Evolutionary conservation across 495 filamentous ascomycete genomes (phyloP), one percentile per base, ranked within the genome.

Genomic region (Aspergillus panamensis): DNA sequence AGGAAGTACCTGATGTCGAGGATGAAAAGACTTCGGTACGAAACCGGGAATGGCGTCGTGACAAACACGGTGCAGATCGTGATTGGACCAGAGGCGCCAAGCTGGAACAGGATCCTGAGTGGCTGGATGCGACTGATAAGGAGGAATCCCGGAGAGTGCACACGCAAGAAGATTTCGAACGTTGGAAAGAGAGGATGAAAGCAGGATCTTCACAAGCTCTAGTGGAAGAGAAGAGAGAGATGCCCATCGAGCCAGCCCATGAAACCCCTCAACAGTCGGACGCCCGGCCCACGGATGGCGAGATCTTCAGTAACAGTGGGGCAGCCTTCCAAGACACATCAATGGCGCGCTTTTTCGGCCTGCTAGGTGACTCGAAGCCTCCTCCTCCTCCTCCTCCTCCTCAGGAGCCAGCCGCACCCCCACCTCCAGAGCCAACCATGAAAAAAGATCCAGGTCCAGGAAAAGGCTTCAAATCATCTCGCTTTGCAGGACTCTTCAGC

Each of bases 101-200:
- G 61, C 51, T 82, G 45, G 91, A 94, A 65, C 85, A 86, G 62
- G 90, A 96, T 49, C 90, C 89, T 37, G 91, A 94, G 67, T 92
- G 88, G 89, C 73, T 93, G 71, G 91, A 94, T 68, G 84, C 89
- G 55, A 86, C 85, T 33, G 83, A 84, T 39, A 89, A 87, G 48
- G 82, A 87, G 49, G 86, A 86, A 59, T 69, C 79, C 44, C 83
- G 78, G 53, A 75, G 84, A 55, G 84, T 79, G 16, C 89, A 88
- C 66, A 96, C 89, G 9, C 87, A 89, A 66, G 91, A 95, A 65
- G 91, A 97, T 54, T 97, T 98, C 69, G 87, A 96, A 72, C 87
- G 87, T 58, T 98, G 95, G 84, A 96, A 97, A 74, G 90, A 94
- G 62, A 78, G 76, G 49, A 95, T 96, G 92, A 96, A 93, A 69